Evolutionary conservation across 2,329 filamentous ascomycete genomes (phyloP), one percentile per base, ranked within the genome.

Genomic region (Claviceps maximensis): DNA sequence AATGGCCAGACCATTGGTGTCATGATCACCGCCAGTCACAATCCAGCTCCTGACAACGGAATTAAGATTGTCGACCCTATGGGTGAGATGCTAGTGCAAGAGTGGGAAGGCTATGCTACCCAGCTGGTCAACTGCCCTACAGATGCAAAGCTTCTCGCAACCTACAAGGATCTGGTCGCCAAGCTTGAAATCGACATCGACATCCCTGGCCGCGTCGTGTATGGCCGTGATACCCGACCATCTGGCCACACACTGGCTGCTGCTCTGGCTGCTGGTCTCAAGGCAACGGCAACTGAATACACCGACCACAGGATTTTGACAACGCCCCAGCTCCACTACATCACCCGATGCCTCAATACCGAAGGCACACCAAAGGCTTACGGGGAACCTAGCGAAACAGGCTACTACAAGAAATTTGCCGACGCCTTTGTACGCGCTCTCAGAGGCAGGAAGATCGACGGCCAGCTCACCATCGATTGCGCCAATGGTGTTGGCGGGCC

Each of bases 241-340:
- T 97, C 91, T 8, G 93, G 93, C 51, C 86, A 88, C 60, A 84
- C 81, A 54, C 83, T 98, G 27, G 86, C 90, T 31, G 76, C 79
- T 41, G 87, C 90, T 55, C 79, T 97, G 49, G 79, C 83, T 55
- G 86, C 88, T 63, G 88, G 88, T 19, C 75, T 97, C 58, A 82
- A 84, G 56, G 87, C 87, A 50, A 84, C 86, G 47, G 79, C 80
- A 53, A 82, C 85, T 52, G 81, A 88, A 56, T 84, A 81, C 65
- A 82, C 82, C 64, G 91, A 97, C 74, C 91, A 84, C 73, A 93
- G 91, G 70, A 84, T 90, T 66, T 76, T 96, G 63, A 97, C 93
- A 13, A 98, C 93, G 3, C 93, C 93, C n/a, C 93, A 97, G 72
- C 79, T 98, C 54, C 93, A 98, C 74, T 98, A 98, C 71, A 77